These are phyloP conservation scores for Ricinus communis DNA, from an alignment of 345 rosid genomes.

Conservation along the genomic window DNA sequence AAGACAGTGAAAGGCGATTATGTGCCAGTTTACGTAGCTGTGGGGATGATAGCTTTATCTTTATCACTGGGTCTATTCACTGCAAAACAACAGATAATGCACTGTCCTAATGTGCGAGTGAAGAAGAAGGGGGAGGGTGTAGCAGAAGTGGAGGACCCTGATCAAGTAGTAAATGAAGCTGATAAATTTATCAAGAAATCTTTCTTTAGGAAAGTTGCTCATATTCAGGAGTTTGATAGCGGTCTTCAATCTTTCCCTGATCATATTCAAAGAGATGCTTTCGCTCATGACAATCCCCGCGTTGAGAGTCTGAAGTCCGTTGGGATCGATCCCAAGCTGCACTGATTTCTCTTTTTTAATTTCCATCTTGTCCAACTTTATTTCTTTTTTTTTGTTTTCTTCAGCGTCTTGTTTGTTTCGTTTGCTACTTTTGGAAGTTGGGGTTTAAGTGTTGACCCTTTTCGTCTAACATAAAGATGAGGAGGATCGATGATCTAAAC, in stretches of 20 bases:
- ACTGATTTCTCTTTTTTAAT: neutral
- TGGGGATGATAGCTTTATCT: constrained; percentile 12
- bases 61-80: constrained; percentile 53
- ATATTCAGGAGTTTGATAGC: constrained; percentile 46
- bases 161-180: constrained; percentile 44
- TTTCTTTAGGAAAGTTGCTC: constrained; percentile 72
- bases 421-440: no score
- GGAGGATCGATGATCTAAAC: no score
- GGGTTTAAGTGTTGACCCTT: no score
- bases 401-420: no score
- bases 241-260: constrained; percentile 26
- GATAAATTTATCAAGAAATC: constrained; percentile 47
- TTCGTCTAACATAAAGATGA: no score
- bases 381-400: no score
- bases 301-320: constrained; percentile 57
- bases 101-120: constrained; percentile 61
- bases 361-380: no score
- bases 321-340: constrained; percentile 48
- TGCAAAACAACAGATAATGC: constrained; percentile 51
- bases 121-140: constrained; percentile 77
- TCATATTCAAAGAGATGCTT: constrained; percentile 39
- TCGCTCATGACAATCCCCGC: constrained; percentile 27
- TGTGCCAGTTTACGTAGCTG: constrained; percentile 14
- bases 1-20: constrained; percentile 10
- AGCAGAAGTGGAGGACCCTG: constrained; percentile 75